These are phyloP conservation scores for Kodamaea derodonti DNA, from an alignment of 1,139 yeast genomes.

Conservation along the genomic window DNA sequence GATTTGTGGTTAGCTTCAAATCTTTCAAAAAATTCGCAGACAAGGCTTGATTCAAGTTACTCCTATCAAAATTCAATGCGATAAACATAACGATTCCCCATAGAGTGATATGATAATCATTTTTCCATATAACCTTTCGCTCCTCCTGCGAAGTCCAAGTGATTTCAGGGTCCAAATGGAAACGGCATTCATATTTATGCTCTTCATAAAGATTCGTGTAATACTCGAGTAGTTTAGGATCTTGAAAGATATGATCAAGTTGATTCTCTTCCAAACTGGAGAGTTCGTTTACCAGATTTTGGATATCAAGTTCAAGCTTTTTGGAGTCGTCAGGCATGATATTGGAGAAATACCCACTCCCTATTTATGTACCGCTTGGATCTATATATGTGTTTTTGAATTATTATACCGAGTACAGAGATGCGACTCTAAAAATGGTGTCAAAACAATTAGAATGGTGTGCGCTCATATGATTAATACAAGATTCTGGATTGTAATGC, in stretches of 20 bases:
- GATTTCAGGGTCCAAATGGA: slow-evolving; percentile 31
- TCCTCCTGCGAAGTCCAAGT: slow-evolving; percentile 37
- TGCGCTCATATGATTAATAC: too few species aligned
- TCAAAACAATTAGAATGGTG: too few species aligned
- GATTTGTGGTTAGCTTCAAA: slow-evolving; percentile 25
- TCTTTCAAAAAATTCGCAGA: slow-evolving; percentile 27
- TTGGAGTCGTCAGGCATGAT: too few species aligned
- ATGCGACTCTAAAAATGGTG: too few species aligned
- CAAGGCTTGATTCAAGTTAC: slow-evolving; percentile 27
- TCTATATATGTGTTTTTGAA: too few species aligned
- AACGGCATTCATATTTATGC: slow-evolving; percentile 30
- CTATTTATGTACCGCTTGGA: too few species aligned
- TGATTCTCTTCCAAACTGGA: slow-evolving; percentile 3
- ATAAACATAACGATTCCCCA: slow-evolving; percentile 30
- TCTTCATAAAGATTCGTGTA: slow-evolving; percentile 28
- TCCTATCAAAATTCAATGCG: slow-evolving; percentile 30
- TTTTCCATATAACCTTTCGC: slow-evolving; percentile 22
- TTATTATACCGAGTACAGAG: too few species aligned
- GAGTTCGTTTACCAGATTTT: neutral
- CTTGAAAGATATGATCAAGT: slow-evolving; percentile 23
- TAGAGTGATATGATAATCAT: slow-evolving; percentile 29
- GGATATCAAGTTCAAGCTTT: too few species aligned
- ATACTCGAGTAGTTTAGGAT: slow-evolving; percentile 26
- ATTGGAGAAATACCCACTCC: too few species aligned
- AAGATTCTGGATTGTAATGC: too few species aligned